Evolutionary conservation across 2,329 filamentous ascomycete species (phyloP), one percentile per base, ranked within the genome.

Genomic region (Coleophoma crateriformis): DNA sequence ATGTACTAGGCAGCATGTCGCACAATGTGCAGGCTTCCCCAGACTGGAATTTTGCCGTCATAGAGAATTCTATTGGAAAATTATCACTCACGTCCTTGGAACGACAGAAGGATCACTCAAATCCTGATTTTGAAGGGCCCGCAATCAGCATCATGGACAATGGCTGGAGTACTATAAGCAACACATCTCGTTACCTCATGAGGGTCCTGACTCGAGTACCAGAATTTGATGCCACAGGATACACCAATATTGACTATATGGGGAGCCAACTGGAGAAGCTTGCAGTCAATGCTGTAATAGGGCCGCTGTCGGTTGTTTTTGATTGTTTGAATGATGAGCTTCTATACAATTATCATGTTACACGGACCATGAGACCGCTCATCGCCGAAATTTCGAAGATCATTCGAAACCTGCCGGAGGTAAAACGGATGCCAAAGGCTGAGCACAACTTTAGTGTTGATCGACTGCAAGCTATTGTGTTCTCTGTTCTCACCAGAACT

Each of bases 221-320:
- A 0, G 73, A 78, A 4, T 77, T 95, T 1, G 72, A 78, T 45
- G 84, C 81, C 4, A 71, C 78, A 7, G 75, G 76, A 7, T 73
- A 85, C 52, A 73, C 76, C 0, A 76, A 81, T 8, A 71, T 77
- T 6, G 76, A 80, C 34, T 82, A 94, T 55, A 70, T 94, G 7
- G 77, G 81, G 53, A 74, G 80, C 58, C 94, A 96, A 67, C 77
- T 97, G 3, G 87, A 92, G 43, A 85, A 84, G 43, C 74, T 96
- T 35, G 82, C 88, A 2, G 81, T 91, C 58, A 84, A 85, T 53
- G 80, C 84, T 44, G 76, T 94, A 27, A 81, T 95, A 48, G 91
- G 96, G 55, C 85, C 92, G 0, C 73, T 96, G 5, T 91, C 89
- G 4, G 85, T 88, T 2, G 71, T 95, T 8, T 77, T 95, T 46